Evolutionary conservation across 305 asterid species (phyloP).

Genomic region (Fraxinus sp.): DNA sequence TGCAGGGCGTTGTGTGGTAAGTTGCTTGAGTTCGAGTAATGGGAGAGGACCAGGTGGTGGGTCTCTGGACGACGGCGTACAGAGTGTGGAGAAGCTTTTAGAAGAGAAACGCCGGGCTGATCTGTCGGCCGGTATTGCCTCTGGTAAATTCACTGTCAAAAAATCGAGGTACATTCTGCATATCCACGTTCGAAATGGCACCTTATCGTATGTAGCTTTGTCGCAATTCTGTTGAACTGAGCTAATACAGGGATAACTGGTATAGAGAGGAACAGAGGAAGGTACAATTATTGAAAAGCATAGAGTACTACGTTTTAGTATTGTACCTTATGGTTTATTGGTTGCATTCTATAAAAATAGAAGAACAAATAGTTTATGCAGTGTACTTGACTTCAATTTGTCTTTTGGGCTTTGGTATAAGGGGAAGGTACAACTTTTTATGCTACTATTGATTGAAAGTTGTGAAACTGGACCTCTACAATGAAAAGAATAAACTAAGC

Average conservation of each 20-base stretch:
- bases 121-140: conserved; percentile 84
- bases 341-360: neutral
- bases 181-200: neutral
- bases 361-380: neutral
- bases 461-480: neutral
- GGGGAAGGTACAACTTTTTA: neutral
- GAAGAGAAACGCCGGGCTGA: conserved; percentile 72
- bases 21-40: conserved; percentile 55
- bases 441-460: neutral
- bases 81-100: conserved; percentile 56
- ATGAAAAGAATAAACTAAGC: neutral
- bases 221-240: neutral
- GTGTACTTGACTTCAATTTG: neutral
- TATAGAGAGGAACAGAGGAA: neutral
- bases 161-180: conserved; percentile 49
- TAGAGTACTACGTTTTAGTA: neutral
- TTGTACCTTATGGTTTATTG: conserved; percentile 13
- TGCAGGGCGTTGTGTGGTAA: conserved; percentile 51
- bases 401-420: neutral
- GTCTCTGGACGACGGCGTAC: conserved; percentile 42
- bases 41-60: conserved; percentile 38
- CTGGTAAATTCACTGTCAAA: conserved; percentile 79
- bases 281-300: neutral
- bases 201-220: neutral
- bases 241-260: neutral